phyloP scores from a whole-genome alignment of 2,329 filamentous ascomycete species.

The Pseudocercospora pini-densiflorae region DNA sequence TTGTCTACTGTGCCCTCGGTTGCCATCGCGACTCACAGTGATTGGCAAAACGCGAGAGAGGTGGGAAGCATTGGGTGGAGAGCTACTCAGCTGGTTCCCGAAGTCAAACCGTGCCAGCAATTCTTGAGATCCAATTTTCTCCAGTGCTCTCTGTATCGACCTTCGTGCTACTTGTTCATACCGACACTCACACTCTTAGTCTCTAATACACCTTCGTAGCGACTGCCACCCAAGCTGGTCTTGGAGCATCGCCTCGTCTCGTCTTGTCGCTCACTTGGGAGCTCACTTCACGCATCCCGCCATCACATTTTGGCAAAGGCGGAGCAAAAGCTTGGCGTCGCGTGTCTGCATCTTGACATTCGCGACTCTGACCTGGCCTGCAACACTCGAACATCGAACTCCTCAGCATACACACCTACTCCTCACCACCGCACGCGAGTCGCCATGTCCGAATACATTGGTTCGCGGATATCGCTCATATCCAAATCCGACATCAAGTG shows the following conservation, averaged over 20 bases:
- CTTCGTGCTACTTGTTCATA: not conserved
- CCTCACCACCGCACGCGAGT: conserved; percentile 8
- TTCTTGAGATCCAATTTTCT: not conserved
- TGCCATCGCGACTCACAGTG: conserved; percentile 22
- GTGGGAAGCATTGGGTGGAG: not conserved
- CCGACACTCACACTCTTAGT: not conserved
- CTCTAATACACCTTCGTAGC: not conserved
- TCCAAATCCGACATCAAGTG: conserved; percentile 98
- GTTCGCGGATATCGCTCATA: conserved; percentile 93
- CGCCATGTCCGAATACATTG: conserved; percentile 65
- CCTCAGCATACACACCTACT: conserved; percentile 11
- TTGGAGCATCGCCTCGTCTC: not conserved
- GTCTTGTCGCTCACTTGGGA: not conserved
- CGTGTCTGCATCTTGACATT: not conserved
- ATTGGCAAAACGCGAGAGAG: not conserved
- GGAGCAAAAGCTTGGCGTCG: not conserved
- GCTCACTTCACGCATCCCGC: not conserved
- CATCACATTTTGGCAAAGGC: not conserved
- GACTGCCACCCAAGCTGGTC: not conserved
- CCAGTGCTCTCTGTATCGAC: not conserved
- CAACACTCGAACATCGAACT: conserved; percentile 5
- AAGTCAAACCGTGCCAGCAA: not conserved
- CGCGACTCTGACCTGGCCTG: not conserved
- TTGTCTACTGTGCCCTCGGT: conserved; percentile 23
- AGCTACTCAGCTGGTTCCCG: not conserved